Base-by-base conservation (phyloP, 2,329 filamentous ascomycete species). In the Exophiala alcalophila region DNA sequence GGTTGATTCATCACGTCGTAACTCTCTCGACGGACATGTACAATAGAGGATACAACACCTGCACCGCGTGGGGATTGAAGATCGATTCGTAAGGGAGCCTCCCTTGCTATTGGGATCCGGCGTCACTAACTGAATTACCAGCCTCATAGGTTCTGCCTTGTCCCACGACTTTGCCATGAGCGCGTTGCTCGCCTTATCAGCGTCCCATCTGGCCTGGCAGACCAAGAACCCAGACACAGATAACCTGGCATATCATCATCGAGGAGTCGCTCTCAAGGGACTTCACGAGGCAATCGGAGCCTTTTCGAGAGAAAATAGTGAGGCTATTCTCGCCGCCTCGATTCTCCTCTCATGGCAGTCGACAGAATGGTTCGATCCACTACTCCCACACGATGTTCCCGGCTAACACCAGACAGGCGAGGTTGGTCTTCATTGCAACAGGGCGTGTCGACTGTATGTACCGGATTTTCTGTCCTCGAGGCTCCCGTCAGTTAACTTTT, bases 321-420 rank as follows among this genome's bases (percentile, higher is more conserved):
- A 98, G 66, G 89, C 90, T 29, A 83, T 96, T 50, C 76, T 98
- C 40, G 91, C 90, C 18, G 87, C 90, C 21, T 96, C 91, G 18
- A 80, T 96, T 30, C 78, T 97, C 33, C 76, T 98, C 35, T 94
- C 90, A 25, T 97, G 92, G 90, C 91, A 97, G 70, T 86, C 88
- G 42, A 92, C 84, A 47, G 91, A 97, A 70, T 97, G 90, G 91
- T 94, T 76, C 73, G 83, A 70, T 60, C 27, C 57, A 56, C 55
- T n/a, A n/a, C 42, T 55, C 51, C 56, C 4, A 16, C 7, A 20
- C 12, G 19, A 27, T 26, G 7, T 27, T 26, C 9, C 31, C 60
- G 41, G 58, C 68, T 73, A 59, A 73, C 53, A 16, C 11, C 29
- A 10, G 49, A 56, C 62, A 94, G 89, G 86, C 83, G 84, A 64